These are phyloP conservation scores for Globisporangium mamillatum DNA, from an alignment of 352 stramenopile genomes.

Conservation along the genomic window DNA sequence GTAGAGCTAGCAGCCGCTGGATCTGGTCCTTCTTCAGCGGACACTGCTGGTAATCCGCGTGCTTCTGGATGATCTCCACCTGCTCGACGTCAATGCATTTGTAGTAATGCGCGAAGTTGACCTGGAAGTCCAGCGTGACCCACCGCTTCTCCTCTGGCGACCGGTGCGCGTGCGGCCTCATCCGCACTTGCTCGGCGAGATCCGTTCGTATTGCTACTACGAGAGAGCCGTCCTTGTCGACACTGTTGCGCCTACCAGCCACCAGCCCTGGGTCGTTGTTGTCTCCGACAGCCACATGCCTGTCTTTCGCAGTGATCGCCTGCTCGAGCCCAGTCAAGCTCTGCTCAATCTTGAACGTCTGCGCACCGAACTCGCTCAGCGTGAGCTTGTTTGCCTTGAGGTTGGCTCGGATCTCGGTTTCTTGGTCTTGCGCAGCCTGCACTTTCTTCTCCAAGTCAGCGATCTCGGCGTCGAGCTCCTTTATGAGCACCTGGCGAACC, in stretches of 20 bases:
- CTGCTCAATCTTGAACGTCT: slow-evolving; percentile 42
- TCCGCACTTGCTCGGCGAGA: slow-evolving; percentile 36
- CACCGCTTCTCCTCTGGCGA: slow-evolving; percentile 61
- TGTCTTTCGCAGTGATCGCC: slow-evolving; percentile 20
- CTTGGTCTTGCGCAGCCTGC: neutral
- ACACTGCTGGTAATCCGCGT: slow-evolving; percentile 47
- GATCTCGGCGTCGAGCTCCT: slow-evolving; percentile 40
- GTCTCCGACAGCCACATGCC: neutral
- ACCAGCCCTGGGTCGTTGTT: neutral
- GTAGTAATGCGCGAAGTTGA: slow-evolving; percentile 70
- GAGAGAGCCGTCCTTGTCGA: neutral
- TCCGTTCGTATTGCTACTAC: slow-evolving; percentile 7
- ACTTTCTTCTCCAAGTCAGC: slow-evolving; percentile 28
- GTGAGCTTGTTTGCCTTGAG: slow-evolving; percentile 22
- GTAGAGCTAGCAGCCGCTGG: slow-evolving; percentile 48
- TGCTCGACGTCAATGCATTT: slow-evolving; percentile 46
- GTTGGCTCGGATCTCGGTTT: slow-evolving; percentile 9
- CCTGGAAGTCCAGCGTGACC: slow-evolving; percentile 60
- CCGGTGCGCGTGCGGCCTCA: slow-evolving; percentile 47
- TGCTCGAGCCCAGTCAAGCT: slow-evolving; percentile 24
- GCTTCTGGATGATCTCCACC: slow-evolving; percentile 59
- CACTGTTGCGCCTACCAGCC: neutral
- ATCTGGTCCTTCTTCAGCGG: slow-evolving; percentile 43
- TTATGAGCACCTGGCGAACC: slow-evolving; percentile 37
- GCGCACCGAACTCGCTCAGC: slow-evolving; percentile 35